A percentile compares a stretch with the other conserved stretches of the same genome.
These are phyloP conservation scores for Peronospora farinosa DNA, from an alignment of 352 stramenopile genomes.

Conservation along the genomic window DNA sequence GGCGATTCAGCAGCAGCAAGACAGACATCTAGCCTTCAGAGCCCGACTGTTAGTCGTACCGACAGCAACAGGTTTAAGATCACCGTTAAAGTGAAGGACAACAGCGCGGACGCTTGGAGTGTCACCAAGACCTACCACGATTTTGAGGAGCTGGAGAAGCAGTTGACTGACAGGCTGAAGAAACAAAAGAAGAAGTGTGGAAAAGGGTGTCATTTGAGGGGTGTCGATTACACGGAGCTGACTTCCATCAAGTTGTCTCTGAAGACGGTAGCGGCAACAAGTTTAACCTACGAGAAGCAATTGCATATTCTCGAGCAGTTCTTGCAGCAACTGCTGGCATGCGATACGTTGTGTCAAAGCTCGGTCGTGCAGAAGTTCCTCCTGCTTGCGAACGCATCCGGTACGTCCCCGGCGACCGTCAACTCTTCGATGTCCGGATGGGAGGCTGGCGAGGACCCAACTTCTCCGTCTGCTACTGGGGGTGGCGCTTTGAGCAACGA, in stretches of 20 bases:
- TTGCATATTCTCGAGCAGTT: conserved; percentile 61
- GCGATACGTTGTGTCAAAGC: conserved; percentile 71
- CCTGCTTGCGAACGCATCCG: conserved; percentile 32
- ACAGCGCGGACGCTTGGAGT: conserved; percentile 56
- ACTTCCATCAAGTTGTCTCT: conserved; percentile 38
- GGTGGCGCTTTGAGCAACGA: conserved; percentile 10
- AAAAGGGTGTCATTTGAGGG: conserved; percentile 49
- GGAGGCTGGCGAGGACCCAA: conserved; percentile 15
- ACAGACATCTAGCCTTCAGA: conserved; percentile 8
- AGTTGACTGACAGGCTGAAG: conserved; percentile 54
- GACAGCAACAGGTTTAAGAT: conserved; percentile 45
- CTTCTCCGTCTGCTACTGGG: conserved; percentile 12
- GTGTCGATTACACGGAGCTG: conserved; percentile 68
- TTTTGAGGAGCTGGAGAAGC: conserved; percentile 65
- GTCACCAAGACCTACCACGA: conserved; percentile 64
- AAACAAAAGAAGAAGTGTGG: conserved; percentile 70
- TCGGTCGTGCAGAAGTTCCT: conserved; percentile 72
- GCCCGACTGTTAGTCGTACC: conserved; percentile 10
- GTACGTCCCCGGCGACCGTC: conserved; percentile 5
- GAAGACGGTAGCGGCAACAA: conserved; percentile 32
- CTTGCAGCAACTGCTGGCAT: conserved; percentile 60
- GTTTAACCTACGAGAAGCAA: conserved; percentile 56
- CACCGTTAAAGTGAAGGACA: conserved; percentile 50
- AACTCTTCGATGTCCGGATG: conserved; percentile 12
- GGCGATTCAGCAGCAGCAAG: conserved; percentile 1